Evolutionary conservation across 352 stramenopile species (phyloP), one percentile per base, ranked within the genome.

Genomic region (Phytophthora idaei): DNA sequence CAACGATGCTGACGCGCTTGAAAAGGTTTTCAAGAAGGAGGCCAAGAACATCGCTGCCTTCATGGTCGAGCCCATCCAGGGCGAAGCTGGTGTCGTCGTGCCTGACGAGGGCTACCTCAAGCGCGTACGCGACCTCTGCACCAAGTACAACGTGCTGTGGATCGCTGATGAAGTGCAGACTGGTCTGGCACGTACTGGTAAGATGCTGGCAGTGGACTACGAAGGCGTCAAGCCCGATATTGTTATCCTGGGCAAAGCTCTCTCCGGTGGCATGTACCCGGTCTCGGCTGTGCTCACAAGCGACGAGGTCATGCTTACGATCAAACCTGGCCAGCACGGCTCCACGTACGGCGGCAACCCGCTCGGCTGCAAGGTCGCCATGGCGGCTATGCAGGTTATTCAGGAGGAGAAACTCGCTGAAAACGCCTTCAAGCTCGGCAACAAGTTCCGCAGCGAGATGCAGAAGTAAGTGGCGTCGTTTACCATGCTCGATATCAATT

Each of bases 41-140:
- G 81, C 73, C 46, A 92, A 80, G 57, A 66, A 98, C 71, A 99
- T 99, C 74, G 97, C 97, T 12, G 97, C 97, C 9, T 99, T 99
- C 70, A 99, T 99, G 97, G 95, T 99, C 6, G 98, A 99, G 76
- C 98, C 98, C 3, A 99, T 99, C 73, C 98, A 99, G 62, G 98
- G 98, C 61, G 98, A 99, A 74, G 98, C 52, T 48, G 52, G 37
- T 39, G 52, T 59, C 4, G 52, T 59, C 27, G 52, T 49, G 25
- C 52, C 27, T 31, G 52, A 49, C 27, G 52, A 49, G 27, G 52
- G 52, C 10, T 99, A 99, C 83, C 87, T 99, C 68, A 84, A 84
- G 52, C 78, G 82, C 31, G 86, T 96, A 49, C 87, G 87, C 9
- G 84, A 94, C 61, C 72, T 99, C 25, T 99, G 97, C 75, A 85